Evolutionary conservation across 129 eudicot genomes (phyloP).

Genomic region (Kitagawia praeruptora): DNA sequence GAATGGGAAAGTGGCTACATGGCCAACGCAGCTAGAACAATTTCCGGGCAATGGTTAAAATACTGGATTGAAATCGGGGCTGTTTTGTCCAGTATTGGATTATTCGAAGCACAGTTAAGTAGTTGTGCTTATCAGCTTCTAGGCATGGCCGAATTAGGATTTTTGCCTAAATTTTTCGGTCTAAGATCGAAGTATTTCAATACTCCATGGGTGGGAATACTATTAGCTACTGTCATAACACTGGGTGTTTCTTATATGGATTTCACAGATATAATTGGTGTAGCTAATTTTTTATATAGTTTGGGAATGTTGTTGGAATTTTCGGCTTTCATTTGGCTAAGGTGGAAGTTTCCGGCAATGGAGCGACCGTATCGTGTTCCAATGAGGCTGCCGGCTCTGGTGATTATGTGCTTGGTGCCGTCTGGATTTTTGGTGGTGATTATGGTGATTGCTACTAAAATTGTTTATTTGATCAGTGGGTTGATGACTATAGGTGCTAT

Average conservation of each 20-base stretch:
- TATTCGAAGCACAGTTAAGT: not conserved
- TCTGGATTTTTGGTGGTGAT: not conserved
- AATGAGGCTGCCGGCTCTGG: not conserved
- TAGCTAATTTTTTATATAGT: not conserved
- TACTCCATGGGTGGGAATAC: conserved; percentile 1
- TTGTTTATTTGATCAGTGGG: conserved; percentile 1
- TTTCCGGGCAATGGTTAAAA: conserved; percentile 2
- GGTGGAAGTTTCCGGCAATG: not conserved
- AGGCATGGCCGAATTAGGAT: not conserved
- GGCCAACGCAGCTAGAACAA: conserved; percentile 5
- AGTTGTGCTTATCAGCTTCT: conserved; percentile 1
- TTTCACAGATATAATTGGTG: not conserved
- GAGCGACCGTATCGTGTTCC: conserved; percentile 3
- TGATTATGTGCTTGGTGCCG: not conserved
- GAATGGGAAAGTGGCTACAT: not conserved
- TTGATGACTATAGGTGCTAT: not conserved
- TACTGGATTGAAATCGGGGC: conserved; percentile 2
- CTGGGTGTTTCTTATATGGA: not conserved
- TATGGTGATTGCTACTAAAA: not conserved
- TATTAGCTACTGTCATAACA: not conserved
- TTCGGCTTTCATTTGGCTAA: not conserved
- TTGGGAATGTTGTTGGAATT: not conserved
- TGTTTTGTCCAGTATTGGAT: not conserved
- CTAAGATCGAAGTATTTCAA: not conserved
- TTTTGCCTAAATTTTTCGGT: not conserved